Percentiles rank a stretch among this genome's conserved stretches.
Evolutionary conservation across 164 flowering plant genomes (phyloP).

Genomic region (Macadamia integrifolia): DNA sequence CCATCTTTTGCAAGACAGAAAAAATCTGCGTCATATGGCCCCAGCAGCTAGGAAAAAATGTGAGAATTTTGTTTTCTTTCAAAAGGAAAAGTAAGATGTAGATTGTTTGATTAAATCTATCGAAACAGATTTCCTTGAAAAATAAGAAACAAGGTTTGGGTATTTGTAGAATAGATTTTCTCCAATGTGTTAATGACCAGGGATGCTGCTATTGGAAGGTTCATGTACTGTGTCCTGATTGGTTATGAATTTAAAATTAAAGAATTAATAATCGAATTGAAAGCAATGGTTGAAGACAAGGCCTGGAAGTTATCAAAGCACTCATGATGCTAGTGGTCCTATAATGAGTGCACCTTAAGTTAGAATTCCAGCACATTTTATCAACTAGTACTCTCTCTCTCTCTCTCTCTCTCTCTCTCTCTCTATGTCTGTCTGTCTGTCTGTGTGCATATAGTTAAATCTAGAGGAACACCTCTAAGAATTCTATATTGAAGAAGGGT

Average conservation of each 20-base stretch:
- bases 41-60: too few species aligned
- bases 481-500: too few species aligned
- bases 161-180: background rate
- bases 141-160: too few species aligned
- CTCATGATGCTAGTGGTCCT: slow-evolving; percentile 28
- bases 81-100: too few species aligned
- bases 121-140: too few species aligned
- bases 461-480: too few species aligned
- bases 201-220: slow-evolving; percentile 21
- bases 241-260: slow-evolving; percentile 3
- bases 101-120: too few species aligned
- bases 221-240: slow-evolving; percentile 3
- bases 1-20: too few species aligned
- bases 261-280: slow-evolving; percentile 10
- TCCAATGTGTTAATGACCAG: background rate
- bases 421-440: background rate
- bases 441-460: too few species aligned
- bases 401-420: too few species aligned
- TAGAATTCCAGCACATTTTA: slow-evolving; percentile 15
- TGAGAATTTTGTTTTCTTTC: too few species aligned
- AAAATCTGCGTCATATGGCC: too few species aligned
- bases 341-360: slow-evolving; percentile 31
- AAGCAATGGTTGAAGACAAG: slow-evolving; percentile 12
- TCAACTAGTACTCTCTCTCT: background rate
- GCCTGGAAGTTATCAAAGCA: slow-evolving; percentile 27